Percentiles rank a stretch among this genome's conserved stretches.
Conservation (phyloP, 192 early-diverging fungal species). For the Podochytrium sp. region DNA sequence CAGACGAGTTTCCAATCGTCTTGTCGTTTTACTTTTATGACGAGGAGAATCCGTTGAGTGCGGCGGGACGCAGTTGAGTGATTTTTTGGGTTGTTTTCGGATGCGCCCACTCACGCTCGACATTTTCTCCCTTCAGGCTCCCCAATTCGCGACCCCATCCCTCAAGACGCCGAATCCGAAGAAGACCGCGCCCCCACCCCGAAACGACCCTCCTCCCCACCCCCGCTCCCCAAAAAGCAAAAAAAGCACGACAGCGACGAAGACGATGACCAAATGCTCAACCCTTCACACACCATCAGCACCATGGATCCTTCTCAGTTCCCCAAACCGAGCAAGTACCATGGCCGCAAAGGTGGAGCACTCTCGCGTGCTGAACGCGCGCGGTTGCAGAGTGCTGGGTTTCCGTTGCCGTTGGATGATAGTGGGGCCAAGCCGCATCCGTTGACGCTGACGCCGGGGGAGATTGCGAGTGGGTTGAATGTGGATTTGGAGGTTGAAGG, state of each 20-base stretch:
- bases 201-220: constrained; percentile 19
- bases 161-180: constrained; percentile 27
- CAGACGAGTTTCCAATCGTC: constrained; percentile 19
- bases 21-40: constrained; percentile 29
- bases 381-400: constrained; percentile 49
- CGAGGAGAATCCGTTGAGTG: background rate
- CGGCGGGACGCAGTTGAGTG: background rate
- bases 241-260: constrained; percentile 10
- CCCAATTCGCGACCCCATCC: constrained; percentile 8
- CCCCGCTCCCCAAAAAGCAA: constrained; percentile 20
- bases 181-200: constrained; percentile 23
- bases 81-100: background rate
- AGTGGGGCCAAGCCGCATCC: constrained; percentile 28
- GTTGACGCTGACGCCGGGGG: background rate
- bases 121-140: constrained; percentile 3
- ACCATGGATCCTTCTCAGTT: background rate
- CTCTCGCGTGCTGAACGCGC: constrained; percentile 34
- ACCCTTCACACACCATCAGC: background rate
- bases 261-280: background rate
- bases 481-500: constrained; percentile 31
- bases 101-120: no score
- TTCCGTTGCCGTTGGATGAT: constrained; percentile 35
- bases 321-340: background rate
- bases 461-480: background rate
- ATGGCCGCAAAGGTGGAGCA: constrained; percentile 7